Base-by-base conservation (phyloP, 106 monocot genomes). In the Chionographis japonica region DNA sequence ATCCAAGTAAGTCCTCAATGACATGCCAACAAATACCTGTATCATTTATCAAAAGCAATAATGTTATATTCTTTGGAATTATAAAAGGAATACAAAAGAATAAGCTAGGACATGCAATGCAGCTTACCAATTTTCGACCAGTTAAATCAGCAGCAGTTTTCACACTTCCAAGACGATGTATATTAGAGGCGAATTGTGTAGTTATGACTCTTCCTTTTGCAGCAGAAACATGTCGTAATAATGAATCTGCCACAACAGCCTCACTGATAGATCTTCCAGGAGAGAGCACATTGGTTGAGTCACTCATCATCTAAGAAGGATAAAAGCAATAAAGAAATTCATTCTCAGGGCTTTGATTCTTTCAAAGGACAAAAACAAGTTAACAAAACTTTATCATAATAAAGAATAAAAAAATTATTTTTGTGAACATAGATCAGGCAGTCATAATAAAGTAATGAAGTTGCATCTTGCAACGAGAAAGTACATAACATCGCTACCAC, bases 11-110 rank as follows among this genome's bases (percentile, higher is more conserved):
- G 98, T 90, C 75, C 93, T 81, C 27, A 98, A 62, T 50, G 98
- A 98, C 98, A 98, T 98, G 56, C 98, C 98, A 63, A 98, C 90
- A 66, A 98, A 84, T 13, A 93, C 98, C 98, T 98, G 83, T 80
- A 61, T 12, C 35, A 68, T 59, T 68, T 36, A 49, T 54, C 46
- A 77, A 65, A 60, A 77, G 20, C 40, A 50, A 17, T 58, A 35
- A 37, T 50, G 40, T 37, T 58, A 17, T 6, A 12, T 51, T 51
- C 3, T 19, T 65, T 5, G 0, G 3, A 12, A 37, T 50, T 16
- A 57, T 2, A 12, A 57, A 43, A 62, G 4, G 37, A 57, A 38
- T 40, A 38, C 11, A 17, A 37, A 56, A 50, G 54, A 66, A 38
- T 63, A 18, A 8, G 50, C 3, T 36, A 68, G 20, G 49, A 58